Evolutionary conservation across 495 filamentous ascomycete genomes (phyloP).

Genomic region (Podospora conica): DNA sequence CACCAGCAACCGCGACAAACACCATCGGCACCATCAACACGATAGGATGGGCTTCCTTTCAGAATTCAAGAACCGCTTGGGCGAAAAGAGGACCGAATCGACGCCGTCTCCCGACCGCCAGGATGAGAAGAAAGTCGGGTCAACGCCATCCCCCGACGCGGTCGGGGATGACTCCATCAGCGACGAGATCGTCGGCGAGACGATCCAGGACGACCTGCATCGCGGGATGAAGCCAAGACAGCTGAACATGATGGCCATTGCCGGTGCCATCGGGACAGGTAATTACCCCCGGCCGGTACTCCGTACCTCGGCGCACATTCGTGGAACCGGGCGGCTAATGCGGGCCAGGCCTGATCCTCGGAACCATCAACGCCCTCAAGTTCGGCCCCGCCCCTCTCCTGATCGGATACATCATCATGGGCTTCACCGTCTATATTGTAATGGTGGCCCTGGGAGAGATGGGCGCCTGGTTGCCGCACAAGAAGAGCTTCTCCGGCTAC

Average conservation of each 20-base stretch:
- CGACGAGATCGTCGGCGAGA: constrained; percentile 19
- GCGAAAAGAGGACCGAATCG: neutral
- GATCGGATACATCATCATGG: constrained; percentile 54
- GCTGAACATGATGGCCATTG: constrained; percentile 66
- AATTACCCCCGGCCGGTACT: neutral
- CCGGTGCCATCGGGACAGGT: constrained; percentile 73
- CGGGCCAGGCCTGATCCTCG: constrained; percentile 20
- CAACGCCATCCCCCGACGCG: constrained; percentile 14
- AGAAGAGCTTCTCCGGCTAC: constrained; percentile 56
- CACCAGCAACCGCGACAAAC: neutral
- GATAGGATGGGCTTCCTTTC: neutral
- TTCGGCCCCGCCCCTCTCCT: constrained; percentile 58
- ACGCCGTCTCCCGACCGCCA: constrained; percentile 14
- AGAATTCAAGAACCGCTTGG: neutral
- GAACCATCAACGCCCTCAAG: constrained; percentile 24
- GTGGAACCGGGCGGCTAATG: neutral
- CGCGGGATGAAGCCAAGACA: constrained; percentile 34
- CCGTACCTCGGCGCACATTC: neutral
- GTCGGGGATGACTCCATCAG: constrained; percentile 4
- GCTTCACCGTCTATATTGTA: constrained; percentile 43
- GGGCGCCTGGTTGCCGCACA: constrained; percentile 61
- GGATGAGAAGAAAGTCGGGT: constrained; percentile 22
- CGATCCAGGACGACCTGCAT: constrained; percentile 29
- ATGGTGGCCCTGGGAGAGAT: constrained; percentile 52
- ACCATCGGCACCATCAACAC: neutral